Base-by-base conservation (phyloP, 345 rosid species). In the Trapa bicornis region DNA sequence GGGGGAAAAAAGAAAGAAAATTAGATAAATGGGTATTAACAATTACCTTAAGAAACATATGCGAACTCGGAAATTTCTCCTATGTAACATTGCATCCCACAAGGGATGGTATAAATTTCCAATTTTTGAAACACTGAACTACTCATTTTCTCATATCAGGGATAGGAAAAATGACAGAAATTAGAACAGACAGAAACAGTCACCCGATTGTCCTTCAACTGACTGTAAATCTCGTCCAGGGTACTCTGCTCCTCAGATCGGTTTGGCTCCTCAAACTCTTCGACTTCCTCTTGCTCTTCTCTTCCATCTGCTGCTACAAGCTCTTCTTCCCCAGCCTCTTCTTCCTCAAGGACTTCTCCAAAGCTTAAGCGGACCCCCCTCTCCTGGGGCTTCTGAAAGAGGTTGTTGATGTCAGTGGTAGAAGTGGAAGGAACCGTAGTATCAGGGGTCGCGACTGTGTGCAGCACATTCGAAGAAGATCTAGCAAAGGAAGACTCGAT, bases 221-320 rank as follows among this genome's bases (percentile, higher is more conserved):
- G 82, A 43, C 81, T 75, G 72, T 82, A 84, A 37, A 89, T 67
- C 71, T 86, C 88, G 12, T 87, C 96, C 0, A 85, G 67, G 13
- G 78, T 76, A 64, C 72, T 78, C 35, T 75, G 79, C 47, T 75
- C 72, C 7, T 42, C 45, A 42, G 8, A 42, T 8, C 45, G 45
- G 45, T 42, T 8, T 4, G 4, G 45, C 45, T 77, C 83, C 17
- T 37, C 37, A 36, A 72, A 71, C n/a, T 69, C 75, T 22, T 33
- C 61, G 1, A 54, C 70, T 0, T 52, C 45, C 14, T 68, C 48
- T 61, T 75, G 15, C 36, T 67, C 75, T 36, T 63, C 60, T 17
- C 29, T 73, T 2, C 60, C 62, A 22, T 48, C 52, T 16, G 17
- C 66, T 0, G 68, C 75, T 16, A 37, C 45, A 39, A 29, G 16